These are phyloP conservation scores for Remersonia thermophila DNA, from an alignment of 2,329 filamentous ascomycete genomes.

Conservation along the genomic window DNA sequence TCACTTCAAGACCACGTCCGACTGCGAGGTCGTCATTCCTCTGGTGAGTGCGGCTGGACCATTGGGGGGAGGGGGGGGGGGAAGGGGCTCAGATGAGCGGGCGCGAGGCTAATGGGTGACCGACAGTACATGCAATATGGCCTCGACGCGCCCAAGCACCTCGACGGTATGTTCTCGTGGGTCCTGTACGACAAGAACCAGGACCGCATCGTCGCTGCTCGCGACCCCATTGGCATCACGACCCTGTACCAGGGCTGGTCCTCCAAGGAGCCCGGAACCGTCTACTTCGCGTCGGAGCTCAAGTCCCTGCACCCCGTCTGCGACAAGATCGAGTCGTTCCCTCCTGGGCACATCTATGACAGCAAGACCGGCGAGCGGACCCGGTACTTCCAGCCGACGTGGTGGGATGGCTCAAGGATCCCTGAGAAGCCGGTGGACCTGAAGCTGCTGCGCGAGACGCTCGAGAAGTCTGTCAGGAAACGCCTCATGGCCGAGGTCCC, in stretches of 20 bases:
- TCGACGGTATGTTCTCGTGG: conserved; percentile 99
- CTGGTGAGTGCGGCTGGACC: conserved; percentile 47
- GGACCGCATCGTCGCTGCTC: conserved; percentile 83
- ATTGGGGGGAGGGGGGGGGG: neutral
- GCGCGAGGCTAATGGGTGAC: too few relatives aligned
- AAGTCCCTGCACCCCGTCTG: conserved; percentile 89
- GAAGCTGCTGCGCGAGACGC: conserved; percentile 63
- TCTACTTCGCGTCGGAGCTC: conserved; percentile 94
- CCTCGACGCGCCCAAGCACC: conserved; percentile 78
- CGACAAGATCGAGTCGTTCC: conserved; percentile 89
- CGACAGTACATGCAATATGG: conserved; percentile 79
- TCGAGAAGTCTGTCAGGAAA: conserved; percentile 90
- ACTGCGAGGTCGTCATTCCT: conserved; percentile 98
- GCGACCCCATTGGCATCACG: conserved; percentile 93
- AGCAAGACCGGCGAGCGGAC: conserved; percentile 77
- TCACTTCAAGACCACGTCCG: conserved; percentile 96
- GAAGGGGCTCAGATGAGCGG: neutral
- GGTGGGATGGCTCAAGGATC: conserved; percentile 75
- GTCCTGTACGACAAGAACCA: conserved; percentile 93
- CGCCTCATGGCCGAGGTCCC: conserved; percentile 97
- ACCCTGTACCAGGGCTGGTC: conserved; percentile 95
- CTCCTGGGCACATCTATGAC: conserved; percentile 91
- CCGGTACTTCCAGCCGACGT: conserved; percentile 81
- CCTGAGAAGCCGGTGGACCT: conserved; percentile 73
- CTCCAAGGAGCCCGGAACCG: conserved; percentile 66